A percentile compares a stretch with the other conserved stretches of the same genome.
phyloP scores from a whole-genome alignment of 768 basidiomycete genomes.

The Boletus pseudo-olivaceus region DNA sequence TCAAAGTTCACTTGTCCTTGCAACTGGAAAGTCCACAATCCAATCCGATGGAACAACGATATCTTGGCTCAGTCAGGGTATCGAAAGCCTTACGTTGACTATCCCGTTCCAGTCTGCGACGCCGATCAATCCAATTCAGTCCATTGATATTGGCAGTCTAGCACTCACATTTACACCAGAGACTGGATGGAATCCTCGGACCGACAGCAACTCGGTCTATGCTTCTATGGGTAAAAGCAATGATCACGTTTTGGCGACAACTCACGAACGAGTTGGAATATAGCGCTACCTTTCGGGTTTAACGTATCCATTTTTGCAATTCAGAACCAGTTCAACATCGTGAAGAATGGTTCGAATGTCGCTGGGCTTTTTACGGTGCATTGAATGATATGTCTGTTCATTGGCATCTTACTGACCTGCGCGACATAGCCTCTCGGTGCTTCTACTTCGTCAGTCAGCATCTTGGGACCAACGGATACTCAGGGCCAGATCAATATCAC shows the following conservation, averaged over 20 bases:
- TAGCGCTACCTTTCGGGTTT: constrained; percentile 74
- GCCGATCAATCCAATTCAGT: constrained; percentile 59
- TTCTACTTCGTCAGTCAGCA: constrained; percentile 56
- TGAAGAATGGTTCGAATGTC: constrained; percentile 47
- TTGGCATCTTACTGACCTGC: background rate
- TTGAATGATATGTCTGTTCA: background rate
- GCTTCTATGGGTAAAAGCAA: constrained; percentile 49
- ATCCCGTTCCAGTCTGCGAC: constrained; percentile 55
- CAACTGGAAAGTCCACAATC: constrained; percentile 54
- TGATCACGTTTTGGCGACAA: background rate
- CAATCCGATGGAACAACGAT: constrained; percentile 54
- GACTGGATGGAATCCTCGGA: constrained; percentile 55
- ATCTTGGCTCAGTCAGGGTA: constrained; percentile 64
- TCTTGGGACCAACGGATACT: constrained; percentile 52
- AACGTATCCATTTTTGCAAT: constrained; percentile 54
- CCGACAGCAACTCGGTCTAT: constrained; percentile 54
- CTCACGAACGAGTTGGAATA: constrained; percentile 2
- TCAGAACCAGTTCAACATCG: constrained; percentile 61
- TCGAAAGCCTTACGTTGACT: constrained; percentile 52
- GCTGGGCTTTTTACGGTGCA: constrained; percentile 59
- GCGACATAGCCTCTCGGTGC: constrained; percentile 52
- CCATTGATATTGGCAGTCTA: constrained; percentile 61
- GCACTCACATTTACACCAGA: constrained; percentile 52
- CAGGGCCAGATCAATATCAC: constrained; percentile 62
- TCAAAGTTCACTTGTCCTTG: constrained; percentile 53